Evolutionary conservation across 2,329 filamentous ascomycete genomes (phyloP).

Genomic region (Torrubiellomyces zombiae): DNA sequence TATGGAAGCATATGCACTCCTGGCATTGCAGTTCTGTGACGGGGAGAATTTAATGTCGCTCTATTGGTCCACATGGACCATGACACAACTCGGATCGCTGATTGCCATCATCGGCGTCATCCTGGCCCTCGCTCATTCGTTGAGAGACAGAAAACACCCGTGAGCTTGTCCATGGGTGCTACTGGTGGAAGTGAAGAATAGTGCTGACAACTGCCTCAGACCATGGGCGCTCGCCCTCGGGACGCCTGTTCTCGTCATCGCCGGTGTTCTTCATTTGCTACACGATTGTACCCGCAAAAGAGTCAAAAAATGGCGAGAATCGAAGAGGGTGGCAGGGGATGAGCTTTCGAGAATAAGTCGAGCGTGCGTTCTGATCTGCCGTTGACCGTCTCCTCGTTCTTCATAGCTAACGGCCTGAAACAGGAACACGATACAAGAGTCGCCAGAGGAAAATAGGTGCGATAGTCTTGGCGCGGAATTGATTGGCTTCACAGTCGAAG

Average conservation of each 20-base stretch:
- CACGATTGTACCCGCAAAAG: conserved; percentile 21
- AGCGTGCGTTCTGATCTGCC: too few relatives aligned
- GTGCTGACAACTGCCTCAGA: conserved; percentile 11
- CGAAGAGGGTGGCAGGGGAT: too few relatives aligned
- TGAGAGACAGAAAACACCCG: conserved; percentile 34
- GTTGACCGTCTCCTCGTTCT: too few relatives aligned
- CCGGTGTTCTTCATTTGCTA: conserved; percentile 32
- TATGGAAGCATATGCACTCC: conserved; percentile 36
- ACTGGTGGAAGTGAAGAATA: neutral
- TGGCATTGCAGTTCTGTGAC: conserved; percentile 41
- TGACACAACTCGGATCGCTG: conserved; percentile 39
- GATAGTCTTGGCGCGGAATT: conserved; percentile 18
- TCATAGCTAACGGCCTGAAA: too few relatives aligned
- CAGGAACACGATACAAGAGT: conserved; percentile 20
- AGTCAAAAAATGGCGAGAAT: conserved; percentile 15
- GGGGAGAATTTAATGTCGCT: conserved; percentile 42
- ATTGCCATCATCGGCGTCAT: conserved; percentile 42
- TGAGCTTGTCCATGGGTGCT: conserved; percentile 20
- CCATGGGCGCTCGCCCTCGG: conserved; percentile 43
- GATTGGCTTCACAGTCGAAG: conserved; percentile 27
- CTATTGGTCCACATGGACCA: conserved; percentile 46
- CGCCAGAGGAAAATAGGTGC: conserved; percentile 16
- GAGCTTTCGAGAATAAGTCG: too few relatives aligned
- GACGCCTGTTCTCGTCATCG: conserved; percentile 42
- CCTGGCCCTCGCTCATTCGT: conserved; percentile 31